Conservation (phyloP, 148 eudicot genomes). For the Talinum fruticosum region DNA sequence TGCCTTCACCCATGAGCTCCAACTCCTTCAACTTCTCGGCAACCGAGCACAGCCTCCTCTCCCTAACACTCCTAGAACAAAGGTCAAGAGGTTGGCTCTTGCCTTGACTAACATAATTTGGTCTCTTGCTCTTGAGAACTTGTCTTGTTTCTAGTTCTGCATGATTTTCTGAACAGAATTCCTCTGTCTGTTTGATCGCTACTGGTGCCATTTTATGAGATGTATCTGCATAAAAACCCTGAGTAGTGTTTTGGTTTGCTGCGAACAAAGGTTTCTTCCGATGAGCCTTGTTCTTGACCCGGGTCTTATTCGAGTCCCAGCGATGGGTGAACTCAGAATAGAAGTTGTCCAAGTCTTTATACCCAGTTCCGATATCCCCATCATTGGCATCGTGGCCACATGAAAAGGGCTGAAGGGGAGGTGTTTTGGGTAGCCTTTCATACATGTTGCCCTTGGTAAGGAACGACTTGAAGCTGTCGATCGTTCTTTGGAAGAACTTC, state of each 20-base stretch:
- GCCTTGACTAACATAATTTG: constrained; percentile 13
- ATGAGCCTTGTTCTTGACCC: background rate
- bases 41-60: constrained; percentile 29
- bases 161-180: constrained; percentile 12
- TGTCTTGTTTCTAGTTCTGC: constrained; percentile 17
- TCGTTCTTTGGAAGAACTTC: constrained; percentile 51
- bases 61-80: constrained; percentile 19
- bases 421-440: constrained; percentile 48
- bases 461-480: constrained; percentile 49
- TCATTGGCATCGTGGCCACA: constrained; percentile 23
- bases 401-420: constrained; percentile 37
- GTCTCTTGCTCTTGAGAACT: constrained; percentile 11
- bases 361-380: constrained; percentile 19
- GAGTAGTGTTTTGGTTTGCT: background rate
- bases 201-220: background rate
- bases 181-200: background rate
- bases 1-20: constrained; percentile 40
- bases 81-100: constrained; percentile 3
- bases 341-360: constrained; percentile 34
- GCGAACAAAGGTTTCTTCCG: constrained; percentile 7
- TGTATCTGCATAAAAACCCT: background rate
- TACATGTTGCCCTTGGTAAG: constrained; percentile 38
- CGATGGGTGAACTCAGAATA: constrained; percentile 37
- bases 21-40: constrained; percentile 51
- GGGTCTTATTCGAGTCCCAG: constrained; percentile 25